phyloP scores from a whole-genome alignment of 441 rosid species.

The Populus hybrid region DNA sequence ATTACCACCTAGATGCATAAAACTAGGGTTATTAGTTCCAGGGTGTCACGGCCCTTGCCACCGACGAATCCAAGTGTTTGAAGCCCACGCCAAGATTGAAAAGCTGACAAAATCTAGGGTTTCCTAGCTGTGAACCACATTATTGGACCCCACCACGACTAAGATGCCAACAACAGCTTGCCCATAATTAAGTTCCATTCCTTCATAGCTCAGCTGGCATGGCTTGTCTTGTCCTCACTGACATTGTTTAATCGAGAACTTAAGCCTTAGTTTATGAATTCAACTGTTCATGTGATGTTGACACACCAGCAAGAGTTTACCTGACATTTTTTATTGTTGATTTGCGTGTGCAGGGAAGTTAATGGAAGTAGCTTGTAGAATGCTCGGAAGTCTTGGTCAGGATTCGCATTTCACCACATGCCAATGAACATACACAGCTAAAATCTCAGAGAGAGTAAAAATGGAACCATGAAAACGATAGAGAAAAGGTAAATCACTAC shows the following conservation, averaged over 20 bases:
- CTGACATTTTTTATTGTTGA: background rate
- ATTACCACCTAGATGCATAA: background rate
- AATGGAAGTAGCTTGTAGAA: conserved; percentile 79
- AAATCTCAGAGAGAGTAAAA: background rate
- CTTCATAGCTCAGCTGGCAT: background rate
- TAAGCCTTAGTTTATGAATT: background rate
- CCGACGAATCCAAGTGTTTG: conserved; percentile 1
- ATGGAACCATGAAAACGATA: conserved; percentile 25
- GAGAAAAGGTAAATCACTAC: conserved; percentile 23
- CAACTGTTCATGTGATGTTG: background rate
- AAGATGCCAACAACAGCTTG: conserved; percentile 24
- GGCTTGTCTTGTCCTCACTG: too few species aligned
- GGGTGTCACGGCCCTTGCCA: background rate
- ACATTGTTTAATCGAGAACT: background rate
- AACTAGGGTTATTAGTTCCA: background rate
- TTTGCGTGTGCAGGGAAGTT: conserved; percentile 59
- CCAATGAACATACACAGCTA: conserved; percentile 38
- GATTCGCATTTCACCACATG: conserved; percentile 53
- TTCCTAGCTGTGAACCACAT: conserved; percentile 35
- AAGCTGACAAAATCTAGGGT: background rate
- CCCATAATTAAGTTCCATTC: conserved; percentile 15
- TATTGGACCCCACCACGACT: conserved; percentile 28
- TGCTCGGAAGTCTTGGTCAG: conserved; percentile 66
- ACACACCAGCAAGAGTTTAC: conserved; percentile 14
- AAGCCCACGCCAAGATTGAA: background rate